Percentiles rank a stretch among this genome's conserved stretches.
Evolutionary conservation across 306 rosid species (phyloP).

Genomic region (Benincasa hispida): DNA sequence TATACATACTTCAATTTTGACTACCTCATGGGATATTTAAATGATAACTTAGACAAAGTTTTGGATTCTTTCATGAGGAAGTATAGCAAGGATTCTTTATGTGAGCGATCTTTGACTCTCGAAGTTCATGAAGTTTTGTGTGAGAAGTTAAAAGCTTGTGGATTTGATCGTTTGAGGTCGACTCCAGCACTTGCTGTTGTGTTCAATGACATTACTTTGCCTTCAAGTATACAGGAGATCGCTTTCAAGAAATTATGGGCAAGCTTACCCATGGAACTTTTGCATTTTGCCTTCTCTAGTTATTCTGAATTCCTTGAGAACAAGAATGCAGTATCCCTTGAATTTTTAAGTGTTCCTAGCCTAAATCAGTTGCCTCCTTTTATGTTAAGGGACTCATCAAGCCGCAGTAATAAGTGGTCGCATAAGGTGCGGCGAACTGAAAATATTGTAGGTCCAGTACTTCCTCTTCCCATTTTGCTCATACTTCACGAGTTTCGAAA

Average conservation of each 20-base stretch:
- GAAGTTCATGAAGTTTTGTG: conserved; percentile 46
- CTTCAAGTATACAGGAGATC: conserved; percentile 21
- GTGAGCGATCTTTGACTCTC: conserved; percentile 11
- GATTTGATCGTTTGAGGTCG: conserved; percentile 33
- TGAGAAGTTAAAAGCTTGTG: conserved; percentile 43
- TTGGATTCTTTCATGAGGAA: conserved; percentile 17
- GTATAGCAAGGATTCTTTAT: neutral
- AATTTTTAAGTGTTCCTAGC: conserved; percentile 36
- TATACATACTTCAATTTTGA: conserved; percentile 34
- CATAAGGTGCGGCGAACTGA: conserved; percentile 18
- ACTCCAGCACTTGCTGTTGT: conserved; percentile 26
- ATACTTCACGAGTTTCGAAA: conserved; percentile 33
- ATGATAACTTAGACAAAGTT: conserved; percentile 29
- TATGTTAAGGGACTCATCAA: conserved; percentile 36
- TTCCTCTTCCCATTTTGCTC: conserved; percentile 52
- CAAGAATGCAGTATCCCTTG: conserved; percentile 24
- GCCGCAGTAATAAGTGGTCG: conserved; percentile 33
- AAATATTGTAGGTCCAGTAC: conserved; percentile 53
- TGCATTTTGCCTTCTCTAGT: conserved; percentile 40
- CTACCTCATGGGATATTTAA: conserved; percentile 31
- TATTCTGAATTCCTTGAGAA: conserved; percentile 26
- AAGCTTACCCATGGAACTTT: conserved; percentile 40
- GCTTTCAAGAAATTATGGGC: conserved; percentile 43
- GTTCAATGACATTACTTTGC: conserved; percentile 42
- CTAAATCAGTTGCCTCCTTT: conserved; percentile 61